Evolutionary conservation across 768 basidiomycete species (phyloP).

Genomic region (Hygrocybe punicea): DNA sequence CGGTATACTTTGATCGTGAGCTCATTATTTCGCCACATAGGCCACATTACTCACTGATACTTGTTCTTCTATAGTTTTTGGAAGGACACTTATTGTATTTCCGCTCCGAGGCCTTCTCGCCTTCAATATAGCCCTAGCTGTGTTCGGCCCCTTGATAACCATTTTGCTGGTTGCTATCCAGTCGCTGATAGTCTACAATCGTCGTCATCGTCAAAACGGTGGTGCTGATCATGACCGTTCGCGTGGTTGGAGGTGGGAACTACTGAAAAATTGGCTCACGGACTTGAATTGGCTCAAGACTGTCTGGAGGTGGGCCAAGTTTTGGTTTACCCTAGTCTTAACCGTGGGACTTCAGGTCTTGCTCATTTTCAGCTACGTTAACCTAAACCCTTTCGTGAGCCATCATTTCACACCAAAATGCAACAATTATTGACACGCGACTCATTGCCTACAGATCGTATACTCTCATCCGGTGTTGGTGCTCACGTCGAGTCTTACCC

Average conservation of each 20-base stretch:
- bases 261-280: conserved; percentile 25
- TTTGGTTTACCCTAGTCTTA: conserved; percentile 58
- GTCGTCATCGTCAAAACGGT: not conserved
- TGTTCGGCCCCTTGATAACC: conserved; percentile 59
- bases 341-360: conserved; percentile 45
- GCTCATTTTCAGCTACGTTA: conserved; percentile 47
- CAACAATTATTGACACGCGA: too few relatives aligned
- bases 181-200: not conserved
- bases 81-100: conserved; percentile 51
- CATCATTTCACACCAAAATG: too few relatives aligned
- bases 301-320: conserved; percentile 52
- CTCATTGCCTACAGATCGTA: conserved; percentile 47
- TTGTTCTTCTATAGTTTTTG: conserved; percentile 59
- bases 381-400: conserved; percentile 63
- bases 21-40: conserved; percentile 2
- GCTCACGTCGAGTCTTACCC: conserved; percentile 41
- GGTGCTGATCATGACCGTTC: conserved; percentile 10
- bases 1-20: conserved; percentile 76
- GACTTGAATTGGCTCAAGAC: conserved; percentile 25
- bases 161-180: conserved; percentile 38
- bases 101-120: conserved; percentile 48
- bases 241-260: conserved; percentile 13
- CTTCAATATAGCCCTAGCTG: conserved; percentile 56
- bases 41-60: conserved; percentile 1
- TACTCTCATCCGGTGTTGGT: conserved; percentile 54